Evolutionary conservation across 805 yeast genomes (phyloP).

Genomic region (Hanseniaspora clermontiae): DNA sequence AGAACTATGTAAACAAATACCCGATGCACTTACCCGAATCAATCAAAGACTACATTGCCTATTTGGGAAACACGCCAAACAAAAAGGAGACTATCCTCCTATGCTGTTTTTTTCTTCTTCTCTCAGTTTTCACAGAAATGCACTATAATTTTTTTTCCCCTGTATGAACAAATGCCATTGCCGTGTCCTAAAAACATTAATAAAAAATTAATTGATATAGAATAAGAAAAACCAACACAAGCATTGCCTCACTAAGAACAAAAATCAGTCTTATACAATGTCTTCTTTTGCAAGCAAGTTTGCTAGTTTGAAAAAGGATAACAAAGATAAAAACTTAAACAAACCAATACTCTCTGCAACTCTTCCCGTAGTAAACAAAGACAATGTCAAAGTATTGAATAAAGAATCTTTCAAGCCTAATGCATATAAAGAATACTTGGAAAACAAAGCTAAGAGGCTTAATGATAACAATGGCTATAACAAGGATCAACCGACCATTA

Average conservation of each 20-base stretch:
- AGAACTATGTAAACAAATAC: no score
- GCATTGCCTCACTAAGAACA: no score
- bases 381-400: not conserved
- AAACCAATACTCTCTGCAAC: constrained; percentile 1
- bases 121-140: not conserved
- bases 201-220: no score
- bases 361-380: not conserved
- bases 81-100: no score
- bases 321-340: not conserved
- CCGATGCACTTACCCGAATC: not conserved
- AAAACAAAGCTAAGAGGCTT: not conserved
- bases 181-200: no score
- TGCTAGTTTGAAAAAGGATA: constrained; percentile 9
- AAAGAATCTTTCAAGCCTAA: not conserved
- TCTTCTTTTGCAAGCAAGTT: constrained; percentile 12
- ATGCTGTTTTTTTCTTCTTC: no score
- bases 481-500: not conserved
- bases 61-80: not conserved
- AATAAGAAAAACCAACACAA: not conserved
- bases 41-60: not conserved
- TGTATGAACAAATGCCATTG: not conserved
- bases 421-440: not conserved
- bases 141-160: not conserved
- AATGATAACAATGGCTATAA: not conserved
- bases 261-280: not conserved